Evolutionary conservation across 2,329 filamentous ascomycete species (phyloP).

Genomic region (Trichoderma pleuroti): DNA sequence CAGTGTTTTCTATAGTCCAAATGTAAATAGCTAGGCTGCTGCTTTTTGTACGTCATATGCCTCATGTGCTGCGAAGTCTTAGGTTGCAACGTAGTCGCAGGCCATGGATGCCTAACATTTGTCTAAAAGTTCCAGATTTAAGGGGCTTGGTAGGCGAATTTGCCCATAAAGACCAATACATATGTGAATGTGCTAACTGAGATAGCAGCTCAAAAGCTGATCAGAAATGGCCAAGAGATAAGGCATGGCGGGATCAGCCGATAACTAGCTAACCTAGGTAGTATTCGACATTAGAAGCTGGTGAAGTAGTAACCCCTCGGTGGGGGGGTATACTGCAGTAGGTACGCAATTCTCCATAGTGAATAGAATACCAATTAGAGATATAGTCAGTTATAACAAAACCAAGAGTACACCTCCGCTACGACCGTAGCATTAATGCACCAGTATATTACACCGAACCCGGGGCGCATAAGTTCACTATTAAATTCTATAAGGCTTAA

Average conservation of each 20-base stretch:
- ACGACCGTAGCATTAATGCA: too few species aligned
- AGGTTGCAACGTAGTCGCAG: neutral
- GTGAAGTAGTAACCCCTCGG: neutral
- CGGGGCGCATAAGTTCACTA: too few species aligned
- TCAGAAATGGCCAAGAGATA: neutral
- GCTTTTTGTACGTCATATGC: neutral
- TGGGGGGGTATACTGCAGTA: neutral
- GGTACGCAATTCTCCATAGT: too few species aligned
- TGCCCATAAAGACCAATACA: neutral
- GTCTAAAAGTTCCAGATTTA: neutral
- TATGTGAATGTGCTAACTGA: neutral
- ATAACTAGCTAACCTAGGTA: neutral
- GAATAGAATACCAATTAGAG: too few species aligned
- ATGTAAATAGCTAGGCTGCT: neutral
- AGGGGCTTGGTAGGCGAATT: neutral
- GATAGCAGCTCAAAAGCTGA: neutral
- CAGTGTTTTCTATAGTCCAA: neutral
- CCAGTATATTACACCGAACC: too few species aligned
- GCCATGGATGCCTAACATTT: neutral
- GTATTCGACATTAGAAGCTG: neutral
- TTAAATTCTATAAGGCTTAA: too few species aligned
- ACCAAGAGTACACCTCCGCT: too few species aligned
- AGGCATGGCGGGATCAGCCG: neutral
- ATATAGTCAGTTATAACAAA: too few species aligned
- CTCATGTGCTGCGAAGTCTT: neutral